A percentile compares a stretch with the other conserved stretches of the same genome.
phyloP scores from a whole-genome alignment of 1,284 basidiomycete genomes.

The Trichosporon inkin region DNA sequence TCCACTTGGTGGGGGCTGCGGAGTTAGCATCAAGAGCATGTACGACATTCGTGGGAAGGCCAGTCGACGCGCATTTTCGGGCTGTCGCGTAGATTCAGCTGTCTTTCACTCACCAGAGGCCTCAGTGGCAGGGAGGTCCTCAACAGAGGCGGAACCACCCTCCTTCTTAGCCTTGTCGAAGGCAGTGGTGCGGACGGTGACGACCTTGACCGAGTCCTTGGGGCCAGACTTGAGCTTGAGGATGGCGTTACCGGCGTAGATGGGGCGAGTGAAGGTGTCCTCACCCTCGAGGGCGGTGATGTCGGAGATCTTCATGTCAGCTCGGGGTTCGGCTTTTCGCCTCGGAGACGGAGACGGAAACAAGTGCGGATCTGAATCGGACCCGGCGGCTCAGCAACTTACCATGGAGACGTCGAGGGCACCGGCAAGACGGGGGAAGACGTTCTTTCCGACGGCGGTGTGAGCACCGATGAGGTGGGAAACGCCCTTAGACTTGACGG shows the following conservation, averaged over 20 bases:
- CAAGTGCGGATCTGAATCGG: not conserved
- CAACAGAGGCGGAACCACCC: slow-evolving; percentile 57
- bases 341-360: not conserved
- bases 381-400: slow-evolving; percentile 11
- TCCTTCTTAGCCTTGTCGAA: slow-evolving; percentile 67
- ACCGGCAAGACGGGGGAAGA: slow-evolving; percentile 84
- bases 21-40: not conserved
- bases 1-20: slow-evolving; percentile 62
- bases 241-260: slow-evolving; percentile 98
- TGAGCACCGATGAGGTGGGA: slow-evolving; percentile 87
- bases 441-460: slow-evolving; percentile 66
- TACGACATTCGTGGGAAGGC: not conserved
- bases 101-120: slow-evolving; percentile 55
- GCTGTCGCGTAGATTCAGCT: not conserved
- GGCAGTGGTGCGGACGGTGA: slow-evolving; percentile 93
- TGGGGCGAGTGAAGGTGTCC: slow-evolving; percentile 82
- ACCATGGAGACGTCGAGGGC: slow-evolving; percentile 68
- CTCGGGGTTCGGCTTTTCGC: not conserved
- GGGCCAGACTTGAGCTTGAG: slow-evolving; percentile 78
- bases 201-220: slow-evolving; percentile 71
- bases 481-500: slow-evolving; percentile 54
- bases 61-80: not conserved
- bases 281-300: slow-evolving; percentile 79
- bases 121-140: slow-evolving; percentile 65
- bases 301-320: slow-evolving; percentile 64